These are phyloP conservation scores for Hypoxylon fragiforme DNA, from an alignment of 495 filamentous ascomycete species.

Conservation along the genomic window DNA sequence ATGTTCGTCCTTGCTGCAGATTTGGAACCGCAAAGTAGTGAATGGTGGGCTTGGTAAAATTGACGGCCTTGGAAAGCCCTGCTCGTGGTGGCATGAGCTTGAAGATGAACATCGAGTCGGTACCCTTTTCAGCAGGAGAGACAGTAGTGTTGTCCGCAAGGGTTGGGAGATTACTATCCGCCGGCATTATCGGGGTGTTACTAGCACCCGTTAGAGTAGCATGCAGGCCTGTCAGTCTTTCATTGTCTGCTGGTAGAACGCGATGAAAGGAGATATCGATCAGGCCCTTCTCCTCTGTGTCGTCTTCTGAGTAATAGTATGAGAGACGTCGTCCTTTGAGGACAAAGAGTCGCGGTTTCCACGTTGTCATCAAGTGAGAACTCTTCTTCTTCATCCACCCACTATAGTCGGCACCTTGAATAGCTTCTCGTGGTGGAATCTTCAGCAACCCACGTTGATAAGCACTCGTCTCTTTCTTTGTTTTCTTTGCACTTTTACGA, in stretches of 20 bases:
- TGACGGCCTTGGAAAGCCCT: slow-evolving; percentile 87
- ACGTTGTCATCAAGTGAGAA: slow-evolving; percentile 91
- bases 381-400: slow-evolving; percentile 99
- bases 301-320: slow-evolving; percentile 94
- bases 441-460: slow-evolving; percentile 86
- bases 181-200: slow-evolving; percentile 71
- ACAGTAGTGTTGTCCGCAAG: slow-evolving; percentile 48
- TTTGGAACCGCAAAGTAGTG: slow-evolving; percentile 98
- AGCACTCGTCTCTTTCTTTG: slow-evolving; percentile 92
- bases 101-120: slow-evolving; percentile 87
- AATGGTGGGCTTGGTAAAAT: slow-evolving; percentile 93
- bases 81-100: slow-evolving; percentile 91
- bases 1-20: slow-evolving; percentile 81
- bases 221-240: slow-evolving; percentile 84
- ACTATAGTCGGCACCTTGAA: slow-evolving; percentile 84
- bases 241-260: slow-evolving; percentile 92
- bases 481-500: slow-evolving; percentile 62
- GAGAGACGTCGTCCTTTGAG: slow-evolving; percentile 87
- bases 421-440: slow-evolving; percentile 80
- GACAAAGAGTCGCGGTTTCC: slow-evolving; percentile 94
- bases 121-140: slow-evolving; percentile 47
- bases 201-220: slow-evolving; percentile 88
- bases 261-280: slow-evolving; percentile 98
- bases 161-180: slow-evolving; percentile 62
- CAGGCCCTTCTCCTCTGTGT: slow-evolving; percentile 88